Percentiles rank a stretch among this genome's conserved stretches.
These are phyloP conservation scores for Saturnispora gosingensis DNA, from an alignment of 805 yeast species.

Conservation along the genomic window DNA sequence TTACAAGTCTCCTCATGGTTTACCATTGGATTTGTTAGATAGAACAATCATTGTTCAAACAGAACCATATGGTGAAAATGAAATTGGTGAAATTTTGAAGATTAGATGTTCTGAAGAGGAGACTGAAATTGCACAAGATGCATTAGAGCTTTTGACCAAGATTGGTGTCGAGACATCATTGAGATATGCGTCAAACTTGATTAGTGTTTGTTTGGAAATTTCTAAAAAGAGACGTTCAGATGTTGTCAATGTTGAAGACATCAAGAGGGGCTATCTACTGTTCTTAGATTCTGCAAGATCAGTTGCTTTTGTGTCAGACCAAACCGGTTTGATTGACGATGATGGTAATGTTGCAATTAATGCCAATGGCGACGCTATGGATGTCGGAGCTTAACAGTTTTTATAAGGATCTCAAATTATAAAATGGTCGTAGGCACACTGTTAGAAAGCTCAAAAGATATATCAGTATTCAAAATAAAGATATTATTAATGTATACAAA, in stretches of 20 bases:
- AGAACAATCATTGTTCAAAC: conserved; percentile 88
- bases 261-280: conserved; percentile 73
- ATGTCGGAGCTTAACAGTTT: conserved; percentile 14
- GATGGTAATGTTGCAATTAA: conserved; percentile 56
- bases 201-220: conserved; percentile 84
- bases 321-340: conserved; percentile 62
- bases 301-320: conserved; percentile 51
- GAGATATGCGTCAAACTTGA: conserved; percentile 84
- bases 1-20: conserved; percentile 89
- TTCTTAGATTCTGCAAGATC: conserved; percentile 84
- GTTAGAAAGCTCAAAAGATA: background rate
- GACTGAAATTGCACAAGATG: conserved; percentile 55
- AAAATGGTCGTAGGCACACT: background rate
- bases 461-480: background rate
- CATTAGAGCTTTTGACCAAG: conserved; percentile 62
- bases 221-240: conserved; percentile 69
- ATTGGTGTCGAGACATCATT: conserved; percentile 73
- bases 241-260: conserved; percentile 52
- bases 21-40: conserved; percentile 91
- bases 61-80: conserved; percentile 75
- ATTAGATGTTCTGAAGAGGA: conserved; percentile 77
- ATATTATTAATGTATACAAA: background rate
- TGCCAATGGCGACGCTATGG: conserved; percentile 29
- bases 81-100: conserved; percentile 70
- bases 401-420: background rate